Evolutionary conservation across 768 basidiomycete species (phyloP).

Genomic region (Solioccasus polychromus): DNA sequence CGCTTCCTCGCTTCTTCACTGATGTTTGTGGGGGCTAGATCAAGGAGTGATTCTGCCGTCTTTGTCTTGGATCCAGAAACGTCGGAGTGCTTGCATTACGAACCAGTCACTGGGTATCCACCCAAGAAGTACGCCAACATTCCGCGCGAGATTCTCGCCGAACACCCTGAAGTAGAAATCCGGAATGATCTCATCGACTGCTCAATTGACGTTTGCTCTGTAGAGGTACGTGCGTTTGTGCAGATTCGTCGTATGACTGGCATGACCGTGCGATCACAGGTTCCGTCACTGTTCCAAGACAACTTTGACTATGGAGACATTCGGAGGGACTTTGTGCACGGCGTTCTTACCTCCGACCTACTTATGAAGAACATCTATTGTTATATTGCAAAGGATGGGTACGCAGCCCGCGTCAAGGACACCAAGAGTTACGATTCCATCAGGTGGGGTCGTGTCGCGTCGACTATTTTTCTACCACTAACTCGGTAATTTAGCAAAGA

Average conservation of each 20-base stretch:
- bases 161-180: conserved; percentile 79
- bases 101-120: conserved; percentile 71
- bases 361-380: conserved; percentile 94
- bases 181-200: conserved; percentile 87
- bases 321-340: conserved; percentile 89
- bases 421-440: conserved; percentile 89
- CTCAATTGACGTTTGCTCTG: conserved; percentile 90
- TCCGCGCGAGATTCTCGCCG: conserved; percentile 72
- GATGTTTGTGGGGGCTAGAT: conserved; percentile 37
- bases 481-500: conserved; percentile 62
- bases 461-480: background rate
- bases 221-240: conserved; percentile 58
- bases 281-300: conserved; percentile 95
- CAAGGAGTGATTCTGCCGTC: conserved; percentile 69
- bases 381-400: conserved; percentile 83
- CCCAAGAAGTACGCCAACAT: conserved; percentile 56
- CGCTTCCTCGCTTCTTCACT: too few relatives aligned
- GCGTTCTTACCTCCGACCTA: conserved; percentile 90
- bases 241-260: background rate
- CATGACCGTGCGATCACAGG: conserved; percentile 42
- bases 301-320: conserved; percentile 97
- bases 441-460: conserved; percentile 47
- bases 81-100: conserved; percentile 82
- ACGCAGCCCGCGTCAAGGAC: conserved; percentile 91
- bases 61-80: conserved; percentile 77